phyloP scores from a whole-genome alignment of 306 rosid genomes.

The Acmispon strigosus region DNA sequence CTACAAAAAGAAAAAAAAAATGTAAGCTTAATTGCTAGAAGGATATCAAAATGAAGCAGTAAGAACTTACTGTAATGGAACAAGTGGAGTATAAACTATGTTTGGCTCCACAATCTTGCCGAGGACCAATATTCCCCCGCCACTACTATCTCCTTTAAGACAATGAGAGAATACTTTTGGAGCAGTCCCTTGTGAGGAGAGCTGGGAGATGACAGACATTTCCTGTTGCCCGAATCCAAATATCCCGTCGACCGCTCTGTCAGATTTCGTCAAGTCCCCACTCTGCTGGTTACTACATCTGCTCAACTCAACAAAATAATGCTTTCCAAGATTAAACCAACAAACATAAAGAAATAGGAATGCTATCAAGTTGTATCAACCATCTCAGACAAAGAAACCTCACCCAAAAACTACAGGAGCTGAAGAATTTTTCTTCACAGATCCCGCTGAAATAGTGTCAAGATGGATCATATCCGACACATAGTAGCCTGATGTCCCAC shows the following conservation, averaged over 20 bases:
- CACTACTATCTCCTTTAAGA: constrained; percentile 75
- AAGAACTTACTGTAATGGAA: constrained; percentile 78
- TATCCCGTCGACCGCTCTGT: constrained; percentile 91
- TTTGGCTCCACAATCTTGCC: constrained; percentile 90
- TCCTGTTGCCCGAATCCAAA: constrained; percentile 91
- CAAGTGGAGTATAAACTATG: constrained; percentile 81
- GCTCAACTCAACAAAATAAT: constrained; percentile 36
- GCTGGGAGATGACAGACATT: constrained; percentile 83
- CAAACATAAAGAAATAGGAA: not conserved
- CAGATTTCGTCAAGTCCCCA: constrained; percentile 88
- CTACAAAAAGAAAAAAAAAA: not conserved
- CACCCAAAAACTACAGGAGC: constrained; percentile 89
- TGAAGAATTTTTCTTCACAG: constrained; percentile 60
- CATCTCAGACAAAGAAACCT: constrained; percentile 27
- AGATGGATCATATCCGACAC: constrained; percentile 73
- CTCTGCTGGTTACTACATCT: constrained; percentile 84
- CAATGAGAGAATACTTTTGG: constrained; percentile 92
- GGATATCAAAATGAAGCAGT: not conserved
- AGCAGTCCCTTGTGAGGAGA: constrained; percentile 79
- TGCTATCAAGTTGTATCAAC: not conserved
- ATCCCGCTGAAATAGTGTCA: constrained; percentile 45
- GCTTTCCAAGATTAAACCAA: constrained; percentile 23
- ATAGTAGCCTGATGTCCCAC: constrained; percentile 90
- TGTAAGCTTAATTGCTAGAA: not conserved
- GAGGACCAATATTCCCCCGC: constrained; percentile 93